Base-by-base conservation (phyloP, 768 basidiomycete genomes). In the Stropharia rugosoannulata region DNA sequence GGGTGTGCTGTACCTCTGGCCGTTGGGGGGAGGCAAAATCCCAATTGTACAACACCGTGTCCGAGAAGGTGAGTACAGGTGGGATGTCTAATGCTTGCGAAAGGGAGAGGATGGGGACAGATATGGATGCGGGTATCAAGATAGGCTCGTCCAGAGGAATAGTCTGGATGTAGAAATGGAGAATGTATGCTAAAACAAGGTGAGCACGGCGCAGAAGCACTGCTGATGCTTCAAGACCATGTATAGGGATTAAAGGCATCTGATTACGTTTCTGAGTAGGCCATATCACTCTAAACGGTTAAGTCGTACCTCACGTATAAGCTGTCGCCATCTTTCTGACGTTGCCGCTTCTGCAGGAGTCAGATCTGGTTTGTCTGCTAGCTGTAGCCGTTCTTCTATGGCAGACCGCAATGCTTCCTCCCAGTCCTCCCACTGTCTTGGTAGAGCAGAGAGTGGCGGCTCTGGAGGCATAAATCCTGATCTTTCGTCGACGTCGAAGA, bases 1-100 rank as follows among this genome's bases (percentile, higher is more conserved):
- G 38, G 5, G 45, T 48, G 29, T 1, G 29, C 45, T 32, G 37
- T 39, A 51, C 56, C 5, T 54, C 49, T 16, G 46, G 18, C 12
- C 53, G 60, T 8, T 61, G 76, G 59, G 67, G 74, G 69, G 49
- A 50, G 12, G 48, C 66, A 51, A 69, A 76, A 59, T 71, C 58
- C 90, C 90, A 93, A 65, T 98, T 97, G 73, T 94, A 98, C 22
- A 98, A 79, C 5, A 98, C 95, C 37, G 87, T 88, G 67, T 97
- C 95, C 18, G 95, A 88, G 68, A 95, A 98, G 1, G 95, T 97
- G 48, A 95, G 80, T 29, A 98, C 76, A 0, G 96, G 93, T 0
- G 96, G 96, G 2, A 98, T 74, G 47, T 89, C 87, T 15, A 98
- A 81, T 38, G 86, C 71, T 0, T 75, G 71, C 12, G 85, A 89